These are phyloP conservation scores for Sonneratia caseolaris DNA, from an alignment of 345 rosid genomes.

Conservation along the genomic window DNA sequence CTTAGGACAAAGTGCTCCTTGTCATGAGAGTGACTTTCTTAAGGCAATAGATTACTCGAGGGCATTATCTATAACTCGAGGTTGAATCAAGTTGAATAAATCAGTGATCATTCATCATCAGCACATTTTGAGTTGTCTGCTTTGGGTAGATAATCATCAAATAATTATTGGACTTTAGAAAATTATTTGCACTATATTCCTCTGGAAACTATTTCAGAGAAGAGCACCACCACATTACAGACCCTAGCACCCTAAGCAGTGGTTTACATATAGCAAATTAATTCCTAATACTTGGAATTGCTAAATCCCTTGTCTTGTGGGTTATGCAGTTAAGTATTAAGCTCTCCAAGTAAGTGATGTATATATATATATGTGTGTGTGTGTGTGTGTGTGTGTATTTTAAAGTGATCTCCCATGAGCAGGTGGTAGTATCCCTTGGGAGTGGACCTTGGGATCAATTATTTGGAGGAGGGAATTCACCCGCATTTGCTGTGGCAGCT, in stretches of 20 bases:
- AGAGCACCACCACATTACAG: background rate
- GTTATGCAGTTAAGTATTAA: background rate
- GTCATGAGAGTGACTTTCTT: background rate
- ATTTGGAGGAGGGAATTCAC: conserved; percentile 13
- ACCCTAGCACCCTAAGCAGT: background rate
- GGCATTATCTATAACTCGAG: background rate
- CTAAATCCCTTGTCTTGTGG: background rate
- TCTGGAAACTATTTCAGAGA: background rate
- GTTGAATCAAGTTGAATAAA: background rate
- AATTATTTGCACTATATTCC: background rate
- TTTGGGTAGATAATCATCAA: background rate
- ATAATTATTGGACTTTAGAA: background rate
- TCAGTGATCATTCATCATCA: background rate
- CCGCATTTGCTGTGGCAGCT: conserved; percentile 12
- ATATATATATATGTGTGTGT: too few relatives aligned
- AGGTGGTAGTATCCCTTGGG: conserved; percentile 10
- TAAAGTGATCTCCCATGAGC: background rate
- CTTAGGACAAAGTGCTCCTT: too few relatives aligned
- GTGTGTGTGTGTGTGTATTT: too few relatives aligned
- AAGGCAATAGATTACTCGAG: background rate
- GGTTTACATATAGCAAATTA: too few relatives aligned
- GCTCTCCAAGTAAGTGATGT: too few relatives aligned
- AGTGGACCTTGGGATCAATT: conserved; percentile 14
- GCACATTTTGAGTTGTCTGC: background rate
- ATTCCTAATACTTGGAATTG: background rate